phyloP scores from a whole-genome alignment of 768 basidiomycete genomes.

The Leccinum longicurvipes region DNA sequence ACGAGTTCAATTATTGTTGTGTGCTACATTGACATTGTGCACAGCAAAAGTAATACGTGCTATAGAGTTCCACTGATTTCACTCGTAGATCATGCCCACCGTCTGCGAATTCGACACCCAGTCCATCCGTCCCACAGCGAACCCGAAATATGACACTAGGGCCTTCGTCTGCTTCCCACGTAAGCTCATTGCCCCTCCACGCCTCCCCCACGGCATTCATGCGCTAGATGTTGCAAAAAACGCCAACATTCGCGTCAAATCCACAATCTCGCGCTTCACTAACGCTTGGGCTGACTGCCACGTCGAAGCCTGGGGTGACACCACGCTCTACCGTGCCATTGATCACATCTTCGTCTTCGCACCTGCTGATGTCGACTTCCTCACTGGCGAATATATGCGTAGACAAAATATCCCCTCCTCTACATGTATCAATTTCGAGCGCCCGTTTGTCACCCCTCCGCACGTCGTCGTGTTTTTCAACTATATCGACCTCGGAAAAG shows the following conservation, averaged over 20 bases:
- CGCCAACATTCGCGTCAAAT: slow-evolving; percentile 10
- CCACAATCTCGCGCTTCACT: slow-evolving; percentile 5
- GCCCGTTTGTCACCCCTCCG: slow-evolving; percentile 13
- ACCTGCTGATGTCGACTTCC: slow-evolving; percentile 13
- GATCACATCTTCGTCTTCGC: slow-evolving; percentile 3
- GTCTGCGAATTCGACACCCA: slow-evolving; percentile 13
- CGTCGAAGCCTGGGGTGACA: background rate
- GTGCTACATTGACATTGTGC: too few species aligned
- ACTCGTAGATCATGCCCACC: slow-evolving; percentile 8
- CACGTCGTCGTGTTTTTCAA: slow-evolving; percentile 16
- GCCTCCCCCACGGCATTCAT: slow-evolving; percentile 16
- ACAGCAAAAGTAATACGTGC: too few species aligned
- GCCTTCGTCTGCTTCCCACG: slow-evolving; percentile 11
- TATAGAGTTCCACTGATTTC: too few species aligned
- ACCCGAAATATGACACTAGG: slow-evolving; percentile 7
- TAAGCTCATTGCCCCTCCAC: slow-evolving; percentile 14
- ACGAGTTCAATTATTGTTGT: too few species aligned
- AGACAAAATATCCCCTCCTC: background rate
- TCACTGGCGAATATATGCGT: slow-evolving; percentile 11
- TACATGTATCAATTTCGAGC: slow-evolving; percentile 10
- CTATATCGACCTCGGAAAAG: slow-evolving; percentile 7
- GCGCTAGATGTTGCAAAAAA: slow-evolving; percentile 2
- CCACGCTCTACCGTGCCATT: background rate
- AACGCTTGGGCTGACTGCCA: slow-evolving; percentile 5
- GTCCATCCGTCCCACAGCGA: background rate